Evolutionary conservation across 2,329 filamentous ascomycete species (phyloP), one percentile per base, ranked within the genome.

Genomic region (Pseudogymnoascus sp.): DNA sequence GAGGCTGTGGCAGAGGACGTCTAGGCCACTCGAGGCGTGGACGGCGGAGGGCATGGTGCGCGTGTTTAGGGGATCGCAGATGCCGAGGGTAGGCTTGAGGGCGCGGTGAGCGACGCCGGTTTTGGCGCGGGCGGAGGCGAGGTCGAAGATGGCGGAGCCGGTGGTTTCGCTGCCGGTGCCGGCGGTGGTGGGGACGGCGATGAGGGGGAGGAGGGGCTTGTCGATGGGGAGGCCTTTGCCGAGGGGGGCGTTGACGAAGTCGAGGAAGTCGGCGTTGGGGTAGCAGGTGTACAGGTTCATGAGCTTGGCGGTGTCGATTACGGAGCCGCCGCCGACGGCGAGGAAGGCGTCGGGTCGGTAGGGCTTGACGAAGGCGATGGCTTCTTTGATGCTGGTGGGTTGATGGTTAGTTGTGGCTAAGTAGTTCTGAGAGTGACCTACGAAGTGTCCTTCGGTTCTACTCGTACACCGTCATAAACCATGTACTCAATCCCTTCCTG

Each of bases 271-370:
- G 35, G 93, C 93, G 7, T 97, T 89, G 0, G 93, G 93, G 73
- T 92, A 97, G 67, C 86, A 87, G 0, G 88, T 90, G 78, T 97
- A 97, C 0, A 99, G 83, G 73, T 99, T 99, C 93, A 99, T 97
- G 64, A 99, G 82, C 77, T 99, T 99, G 63, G 95, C 93, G 0
- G 95, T 99, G 77, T 99, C 95, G 69, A 99, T 99, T 68, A 97
- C 95, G 40, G 91, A 96, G 38, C 95, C 95, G 69, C 92, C 88
- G 17, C 90, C 95, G 15, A 99, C 95, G 21, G 95, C 95, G 15
- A 99, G 82, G 74, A 96, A 97, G 2, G 91, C 91, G 76, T 97
- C 95, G 0, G 92, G 89, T 28, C 82, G 77, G 74, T 91, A 90
- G 0, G 88, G 86, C 69, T 93, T 93, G 17, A 87, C 87, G 78